Evolutionary conservation across 2,329 filamentous ascomycete genomes (phyloP), one percentile per base, ranked within the genome.

Genomic region (Pyricularia pennisetigena): DNA sequence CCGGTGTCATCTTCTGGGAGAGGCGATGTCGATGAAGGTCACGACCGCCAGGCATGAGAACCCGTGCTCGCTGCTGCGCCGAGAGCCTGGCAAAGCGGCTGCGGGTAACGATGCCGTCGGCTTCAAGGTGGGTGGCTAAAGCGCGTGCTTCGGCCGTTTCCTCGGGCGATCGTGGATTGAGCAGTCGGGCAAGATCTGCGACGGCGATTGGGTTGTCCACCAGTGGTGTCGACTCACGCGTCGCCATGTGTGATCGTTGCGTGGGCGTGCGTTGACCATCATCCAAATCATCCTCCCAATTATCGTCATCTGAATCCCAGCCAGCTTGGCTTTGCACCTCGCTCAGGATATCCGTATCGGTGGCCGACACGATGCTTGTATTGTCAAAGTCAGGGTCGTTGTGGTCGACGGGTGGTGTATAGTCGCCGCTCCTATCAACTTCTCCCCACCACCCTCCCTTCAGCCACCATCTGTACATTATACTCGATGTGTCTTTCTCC

Each of bases 381-480:
- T 85, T 86, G 74, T 92, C 90, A 5, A 67, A 67, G 12, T 67
- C 66, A 8, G 66, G 66, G 32, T 96, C 92, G 74, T 90, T 88
- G 63, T 89, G 83, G 12, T 87, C 82, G 3, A 86, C 75, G 8
- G 77, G 74, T 0, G 89, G 89, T 35, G 82, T 77, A 76, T 94
- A 98, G 70, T 94, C 90, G 30, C 91, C 91, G 74, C 92, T 97
- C 5, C 83, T 83, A 75, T 98, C 94, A 35, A 89, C 83, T 20
- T 89, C 88, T 1, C 94, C 94, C 88, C 93, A 97, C 80, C 91
- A 91, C 8, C 92, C 93, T 24, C 92, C 93, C 68, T 84, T 82
- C 67, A 90, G 88, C 91, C 93, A 98, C 86, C 94, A 95, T 32
- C 83, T 82, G 76, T 97, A 98, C 1, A 97, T 80, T 69, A 88